Base-by-base conservation (phyloP, 2,329 filamentous ascomycete genomes). In the Acrocalymma vagum region DNA sequence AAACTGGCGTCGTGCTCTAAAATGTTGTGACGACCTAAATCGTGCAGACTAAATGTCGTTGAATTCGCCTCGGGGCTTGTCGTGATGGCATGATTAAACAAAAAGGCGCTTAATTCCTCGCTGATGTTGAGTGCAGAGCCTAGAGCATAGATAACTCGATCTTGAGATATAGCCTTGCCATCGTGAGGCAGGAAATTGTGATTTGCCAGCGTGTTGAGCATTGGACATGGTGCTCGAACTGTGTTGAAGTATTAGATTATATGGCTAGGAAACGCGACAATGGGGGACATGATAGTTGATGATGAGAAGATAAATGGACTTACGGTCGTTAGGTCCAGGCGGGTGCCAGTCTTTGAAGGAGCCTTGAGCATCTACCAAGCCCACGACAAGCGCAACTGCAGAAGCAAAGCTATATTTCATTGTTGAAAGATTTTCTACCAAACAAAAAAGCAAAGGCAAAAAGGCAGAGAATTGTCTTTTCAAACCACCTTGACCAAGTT, bases 1-100 rank as follows among this genome's bases (percentile, higher is more conserved):
- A n/a, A n/a, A 51, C 75, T 77, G 6, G 68, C 74, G 38, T 78
- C 76, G 33, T 78, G 76, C 42, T 78, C 75, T 10, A 78, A 51
- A 9, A 78, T 51, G 39, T 75, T 72, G 55, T 78, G 75, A 1
- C 57, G 62, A 34, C 69, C 70, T 7, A 78, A 63, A 5, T 76
- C 58, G 24, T 76, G 63, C 1, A 52, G 24, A 1, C 38, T 42
- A 18, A 54, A 44, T 5, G 34, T 45, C 5, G 36, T 42, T 4
- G 36, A 34, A 18, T 47, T 46, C 1, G 23, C 29, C 13, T 28
- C 34, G 2, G 44, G 37, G 32, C 49, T 53, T 10, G 43, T 45
- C 3, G 22, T 38, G 2, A 45, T 23, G 5, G 45, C 48, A 5
- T 33, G 29, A 7, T 25, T 34, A 28, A 43, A 41, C 5, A 48